Percentiles rank a stretch among this genome's conserved stretches.
Evolutionary conservation across 2,329 filamentous ascomycete genomes (phyloP).

Genomic region (Neurospora sp.): DNA sequence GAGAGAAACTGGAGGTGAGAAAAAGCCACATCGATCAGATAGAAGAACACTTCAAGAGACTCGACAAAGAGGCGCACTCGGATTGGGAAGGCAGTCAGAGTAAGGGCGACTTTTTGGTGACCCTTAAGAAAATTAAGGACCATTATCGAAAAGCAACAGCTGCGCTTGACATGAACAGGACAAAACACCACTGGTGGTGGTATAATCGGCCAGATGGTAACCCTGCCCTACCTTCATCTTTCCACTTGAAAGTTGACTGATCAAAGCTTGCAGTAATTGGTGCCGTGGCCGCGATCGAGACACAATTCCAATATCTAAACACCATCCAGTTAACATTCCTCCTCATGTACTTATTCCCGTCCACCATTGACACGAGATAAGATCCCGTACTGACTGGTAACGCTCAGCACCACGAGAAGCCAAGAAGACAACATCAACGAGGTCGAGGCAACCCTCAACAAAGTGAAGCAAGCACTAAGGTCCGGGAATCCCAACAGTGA

Average conservation of each 20-base stretch:
- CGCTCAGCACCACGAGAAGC: too few species aligned
- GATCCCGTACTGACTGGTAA: too few species aligned
- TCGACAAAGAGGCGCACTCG: not conserved
- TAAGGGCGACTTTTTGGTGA: not conserved
- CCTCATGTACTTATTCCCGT: not conserved
- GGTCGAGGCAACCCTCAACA: too few species aligned
- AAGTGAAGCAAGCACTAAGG: too few species aligned
- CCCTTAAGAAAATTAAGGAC: fast-evolving
- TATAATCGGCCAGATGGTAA: not conserved
- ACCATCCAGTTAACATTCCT: not conserved
- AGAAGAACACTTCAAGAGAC: fast-evolving
- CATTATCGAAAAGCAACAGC: too few species aligned
- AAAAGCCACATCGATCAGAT: not conserved
- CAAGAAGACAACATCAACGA: too few species aligned
- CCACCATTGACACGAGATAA: too few species aligned
- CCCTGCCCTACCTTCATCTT: not conserved
- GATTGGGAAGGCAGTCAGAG: not conserved
- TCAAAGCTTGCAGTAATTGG: not conserved
- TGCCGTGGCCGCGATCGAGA: not conserved
- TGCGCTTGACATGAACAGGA: fast-evolving
- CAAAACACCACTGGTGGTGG: not conserved
- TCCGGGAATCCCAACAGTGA: too few species aligned
- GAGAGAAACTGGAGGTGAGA: not conserved
- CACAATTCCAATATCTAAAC: not conserved
- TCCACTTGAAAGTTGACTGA: too few species aligned